A percentile compares a stretch with the other conserved stretches of the same genome.
phyloP scores from a whole-genome alignment of 352 stramenopile genomes.

The Globisporangium carolinianum region DNA sequence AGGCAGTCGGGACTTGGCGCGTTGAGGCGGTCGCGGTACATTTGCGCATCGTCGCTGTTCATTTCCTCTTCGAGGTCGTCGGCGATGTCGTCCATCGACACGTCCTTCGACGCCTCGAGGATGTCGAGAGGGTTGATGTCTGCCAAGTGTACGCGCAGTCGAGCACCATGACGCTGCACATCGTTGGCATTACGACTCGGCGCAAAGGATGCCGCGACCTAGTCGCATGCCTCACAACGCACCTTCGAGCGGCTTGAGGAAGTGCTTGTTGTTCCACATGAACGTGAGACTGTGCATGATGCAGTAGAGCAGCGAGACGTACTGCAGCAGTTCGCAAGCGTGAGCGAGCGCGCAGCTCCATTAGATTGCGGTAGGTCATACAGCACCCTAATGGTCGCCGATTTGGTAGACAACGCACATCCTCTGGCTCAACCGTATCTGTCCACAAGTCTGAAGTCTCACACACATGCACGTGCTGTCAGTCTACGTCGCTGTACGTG shows the following conservation, averaged over 20 bases:
- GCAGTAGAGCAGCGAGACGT: conserved; percentile 73
- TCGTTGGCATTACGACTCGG: too few relatives aligned
- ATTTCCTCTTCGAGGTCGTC: conserved; percentile 39
- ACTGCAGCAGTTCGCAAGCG: conserved; percentile 20
- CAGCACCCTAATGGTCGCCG: neutral
- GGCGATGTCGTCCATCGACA: conserved; percentile 40
- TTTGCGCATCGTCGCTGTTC: conserved; percentile 26
- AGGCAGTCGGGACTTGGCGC: neutral
- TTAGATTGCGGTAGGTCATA: neutral
- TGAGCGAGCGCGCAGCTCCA: neutral
- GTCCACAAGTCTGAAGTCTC: conserved; percentile 47
- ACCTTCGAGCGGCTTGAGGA: conserved; percentile 53
- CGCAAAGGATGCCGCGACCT: too few relatives aligned
- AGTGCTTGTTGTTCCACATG: conserved; percentile 28
- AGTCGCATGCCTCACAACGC: neutral
- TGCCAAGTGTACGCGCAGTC: conserved; percentile 10
- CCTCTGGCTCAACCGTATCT: conserved; percentile 51
- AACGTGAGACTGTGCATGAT: conserved; percentile 69
- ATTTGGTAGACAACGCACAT: conserved; percentile 31
- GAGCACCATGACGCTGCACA: neutral
- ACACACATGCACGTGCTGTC: neutral
- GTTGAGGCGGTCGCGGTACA: conserved; percentile 32
- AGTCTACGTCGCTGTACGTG: too few relatives aligned
- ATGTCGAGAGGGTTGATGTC: conserved; percentile 54
- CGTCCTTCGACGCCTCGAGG: conserved; percentile 38